Evolutionary conservation across 106 monocot species (phyloP), one percentile per base, ranked within the genome.

Genomic region (Acorus gramineus): DNA sequence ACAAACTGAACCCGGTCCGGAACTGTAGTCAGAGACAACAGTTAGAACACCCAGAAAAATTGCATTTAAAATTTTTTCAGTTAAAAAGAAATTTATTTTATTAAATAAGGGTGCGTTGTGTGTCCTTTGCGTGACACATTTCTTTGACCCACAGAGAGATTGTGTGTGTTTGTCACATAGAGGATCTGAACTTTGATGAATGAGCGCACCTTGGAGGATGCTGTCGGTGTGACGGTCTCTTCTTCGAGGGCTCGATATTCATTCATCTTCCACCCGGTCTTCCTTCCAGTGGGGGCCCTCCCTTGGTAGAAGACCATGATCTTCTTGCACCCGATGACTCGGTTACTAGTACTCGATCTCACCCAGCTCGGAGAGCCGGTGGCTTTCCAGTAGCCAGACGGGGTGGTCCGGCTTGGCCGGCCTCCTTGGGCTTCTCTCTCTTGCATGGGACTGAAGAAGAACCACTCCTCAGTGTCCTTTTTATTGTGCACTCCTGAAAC

Each of bases 311-410:
- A 92, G 9, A 82, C 87, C 87, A 92, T 87, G 47, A 82, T 85
- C 74, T 73, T 92, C 82, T 80, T 84, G 54, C 67, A 44, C 3
- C 82, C 92, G 44, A 92, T 70, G 54, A 57, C 52, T 5, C 61
- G 57, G 7, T 4, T 14, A 43, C 55, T 59, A 46, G 10, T 50
- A 5, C 70, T 10, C 12, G 81, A 71, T 62, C 75, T 82, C 4
- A 92, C 80, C 9, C 11, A 46, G 46, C 69, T 68, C 0, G 82
- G 75, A 2, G 87, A 82, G 11, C 87, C 92, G 3, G 87, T 87
- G 44, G 87, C 77, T 77, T 92, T 92, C 92, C 92, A 92, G 69
- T 87, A 92, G 13, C 92, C 92, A 2, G 84, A 71, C 0, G 79
- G 62, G 13, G 92, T 87, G 57, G 73, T 87, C 9, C 92, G 67